Evolutionary conservation across 371 early-diverging fungal genomes (phyloP).

Genomic region (Cokeromyces recurvatus): DNA sequence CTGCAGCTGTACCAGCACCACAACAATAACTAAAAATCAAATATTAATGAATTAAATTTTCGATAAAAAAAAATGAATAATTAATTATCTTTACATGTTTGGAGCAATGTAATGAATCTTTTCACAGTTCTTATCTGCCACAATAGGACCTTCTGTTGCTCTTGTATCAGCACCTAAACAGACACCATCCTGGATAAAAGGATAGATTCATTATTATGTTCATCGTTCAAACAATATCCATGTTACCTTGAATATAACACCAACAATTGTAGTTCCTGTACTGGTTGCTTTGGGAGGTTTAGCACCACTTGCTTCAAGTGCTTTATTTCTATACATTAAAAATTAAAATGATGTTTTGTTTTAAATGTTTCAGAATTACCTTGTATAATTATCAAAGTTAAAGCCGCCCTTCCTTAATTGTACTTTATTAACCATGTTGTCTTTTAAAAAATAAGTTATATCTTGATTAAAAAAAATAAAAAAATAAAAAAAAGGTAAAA

Average conservation of each 20-base stretch:
- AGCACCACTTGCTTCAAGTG: conserved; percentile 74
- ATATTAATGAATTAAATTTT: background rate
- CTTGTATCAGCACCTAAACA: conserved; percentile 99
- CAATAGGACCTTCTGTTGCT: conserved; percentile 98
- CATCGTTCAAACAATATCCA: background rate
- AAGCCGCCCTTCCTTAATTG: conserved; percentile 63
- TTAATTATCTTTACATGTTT: conserved; percentile 71
- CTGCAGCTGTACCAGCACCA: conserved; percentile 99
- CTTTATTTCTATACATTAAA: conserved; percentile 56
- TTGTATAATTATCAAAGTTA: conserved; percentile 79
- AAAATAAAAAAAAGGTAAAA: no score
- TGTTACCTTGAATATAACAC: conserved; percentile 87
- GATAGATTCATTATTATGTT: background rate
- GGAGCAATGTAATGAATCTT: conserved; percentile 99
- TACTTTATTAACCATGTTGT: conserved; percentile 36
- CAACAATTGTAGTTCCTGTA: conserved; percentile 99
- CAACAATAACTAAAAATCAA: conserved; percentile 79
- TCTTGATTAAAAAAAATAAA: no score
- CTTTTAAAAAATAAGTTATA: no score
- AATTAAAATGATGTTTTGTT: background rate
- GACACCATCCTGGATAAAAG: conserved; percentile 75
- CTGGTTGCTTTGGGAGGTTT: conserved; percentile 86
- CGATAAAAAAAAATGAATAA: background rate
- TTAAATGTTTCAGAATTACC: conserved; percentile 38
- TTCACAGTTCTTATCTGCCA: conserved; percentile 99